Conservation (phyloP, 441 rosid genomes). For the Heliophila coronopifolia region DNA sequence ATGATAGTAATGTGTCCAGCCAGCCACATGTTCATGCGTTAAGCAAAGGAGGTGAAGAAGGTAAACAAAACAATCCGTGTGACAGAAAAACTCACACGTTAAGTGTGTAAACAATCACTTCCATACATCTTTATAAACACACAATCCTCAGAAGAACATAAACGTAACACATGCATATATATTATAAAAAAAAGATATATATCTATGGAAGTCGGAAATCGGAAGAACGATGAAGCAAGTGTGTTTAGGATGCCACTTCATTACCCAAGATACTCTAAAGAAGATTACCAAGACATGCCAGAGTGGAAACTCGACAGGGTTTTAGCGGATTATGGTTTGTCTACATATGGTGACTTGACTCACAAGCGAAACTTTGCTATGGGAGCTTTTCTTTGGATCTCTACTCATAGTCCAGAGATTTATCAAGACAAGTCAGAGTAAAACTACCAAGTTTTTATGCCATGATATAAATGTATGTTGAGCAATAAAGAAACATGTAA, state of each 20-base stretch:
- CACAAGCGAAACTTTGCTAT: constrained; percentile 46
- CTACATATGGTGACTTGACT: constrained; percentile 33
- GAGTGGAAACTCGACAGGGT: constrained; percentile 49
- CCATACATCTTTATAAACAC: constrained; percentile 9
- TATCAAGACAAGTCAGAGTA: constrained; percentile 20
- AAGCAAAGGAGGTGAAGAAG: constrained; percentile 19
- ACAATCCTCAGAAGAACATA: background rate
- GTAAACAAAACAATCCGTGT: constrained; percentile 26
- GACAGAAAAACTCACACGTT: constrained; percentile 27
- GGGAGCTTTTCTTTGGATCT: constrained; percentile 47
- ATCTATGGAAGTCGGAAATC: constrained; percentile 23
- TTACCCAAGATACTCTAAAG: constrained; percentile 42
- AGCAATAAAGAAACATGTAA: no score
- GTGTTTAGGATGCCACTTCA: constrained; percentile 45
- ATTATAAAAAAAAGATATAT: no score
- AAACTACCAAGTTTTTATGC: background rate
- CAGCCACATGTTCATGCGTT: constrained; percentile 29
- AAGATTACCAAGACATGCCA: constrained; percentile 45
- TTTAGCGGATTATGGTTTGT: constrained; percentile 40
- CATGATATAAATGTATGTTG: no score
- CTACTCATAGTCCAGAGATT: constrained; percentile 20
- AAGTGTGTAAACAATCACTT: constrained; percentile 12
- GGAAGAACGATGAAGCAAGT: constrained; percentile 12
- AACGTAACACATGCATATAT: no score
- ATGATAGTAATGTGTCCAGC: background rate